Base-by-base conservation (phyloP, 2,329 filamentous ascomycete genomes). In the Arthroderma sp. region DNA sequence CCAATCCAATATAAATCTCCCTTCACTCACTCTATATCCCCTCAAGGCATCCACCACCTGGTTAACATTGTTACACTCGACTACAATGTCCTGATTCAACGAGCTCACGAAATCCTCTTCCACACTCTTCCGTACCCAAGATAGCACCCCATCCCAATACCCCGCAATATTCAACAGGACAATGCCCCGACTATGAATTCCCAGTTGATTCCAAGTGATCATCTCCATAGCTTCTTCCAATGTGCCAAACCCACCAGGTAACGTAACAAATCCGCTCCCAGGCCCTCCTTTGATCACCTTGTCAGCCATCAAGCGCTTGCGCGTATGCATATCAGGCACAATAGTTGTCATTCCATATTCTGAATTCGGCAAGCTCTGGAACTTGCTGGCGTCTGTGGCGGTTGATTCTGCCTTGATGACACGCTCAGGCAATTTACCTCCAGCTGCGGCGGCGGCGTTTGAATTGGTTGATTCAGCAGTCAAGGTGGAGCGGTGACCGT, bases 151-250 rank as follows among this genome's bases (percentile, higher is more conserved):
- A 62, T 93, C 83, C 77, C 88, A 98, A 65, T 94, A 96, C 0
- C 87, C 86, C 44, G 88, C 80, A 28, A 95, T 74, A 62, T 96
- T 96, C 53, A 85, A 77, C 40, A 95, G 69, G 44, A 89, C 80
- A 38, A 96, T 80, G 3, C 83, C 84, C 41, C 75, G 72, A 54
- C 73, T 73, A 65, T 96, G 91, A 52, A 98, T 96, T 1, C 91
- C 89, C 41, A 98, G 68, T 68, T 96, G 91, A 64, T 95, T 96
- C 88, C 91, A 98, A 3, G 67, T 70, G 29, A 94, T 87, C 60
- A 98, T 74, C 72, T 98, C 91, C 72, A 95, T 88, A 48, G 96
- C 72, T 71, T 98, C 91, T 69, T 98, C 91, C 61, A 96, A 75
- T 2, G 91, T 98, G 15, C 91, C 91, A 63, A 89, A 98, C 0